Conservation (phyloP, 768 basidiomycete genomes). For the Dioszegia aurantiaca region DNA sequence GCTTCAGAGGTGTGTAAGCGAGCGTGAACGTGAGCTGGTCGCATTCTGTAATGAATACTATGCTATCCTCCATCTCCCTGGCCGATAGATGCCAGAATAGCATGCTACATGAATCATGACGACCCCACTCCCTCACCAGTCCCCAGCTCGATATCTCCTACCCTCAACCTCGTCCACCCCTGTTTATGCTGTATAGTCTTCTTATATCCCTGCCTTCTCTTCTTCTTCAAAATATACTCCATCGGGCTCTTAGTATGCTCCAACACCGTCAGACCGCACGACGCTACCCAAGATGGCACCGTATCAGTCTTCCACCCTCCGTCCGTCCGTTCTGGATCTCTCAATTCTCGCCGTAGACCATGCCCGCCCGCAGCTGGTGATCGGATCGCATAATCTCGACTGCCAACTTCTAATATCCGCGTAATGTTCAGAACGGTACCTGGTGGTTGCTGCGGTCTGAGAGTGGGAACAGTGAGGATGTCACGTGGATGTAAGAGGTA, state of each 20-base stretch:
- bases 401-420: conserved; percentile 89
- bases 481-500: conserved; percentile 89
- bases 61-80: too few relatives aligned
- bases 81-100: too few relatives aligned
- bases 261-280: conserved; percentile 83
- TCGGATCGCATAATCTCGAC: conserved; percentile 87
- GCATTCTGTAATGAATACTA: too few relatives aligned
- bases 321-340: conserved; percentile 28
- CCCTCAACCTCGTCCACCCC: conserved; percentile 88
- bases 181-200: conserved; percentile 92
- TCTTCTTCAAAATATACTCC: conserved; percentile 92
- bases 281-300: conserved; percentile 67
- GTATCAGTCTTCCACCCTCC: conserved; percentile 55
- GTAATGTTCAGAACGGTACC: conserved; percentile 80
- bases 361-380: conserved; percentile 27
- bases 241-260: conserved; percentile 95
- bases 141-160: conserved; percentile 70
- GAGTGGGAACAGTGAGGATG: conserved; percentile 85
- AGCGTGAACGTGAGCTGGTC: too few relatives aligned
- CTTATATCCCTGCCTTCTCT: conserved; percentile 95
- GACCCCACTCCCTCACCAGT: conserved; percentile 6
- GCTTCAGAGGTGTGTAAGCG: too few relatives aligned
- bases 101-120: background rate
- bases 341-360: conserved; percentile 14
- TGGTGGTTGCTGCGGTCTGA: conserved; percentile 69